Evolutionary conservation across 2,329 filamentous ascomycete species (phyloP), one percentile per base, ranked within the genome.

Genomic region (Lachnellula occidentalis): DNA sequence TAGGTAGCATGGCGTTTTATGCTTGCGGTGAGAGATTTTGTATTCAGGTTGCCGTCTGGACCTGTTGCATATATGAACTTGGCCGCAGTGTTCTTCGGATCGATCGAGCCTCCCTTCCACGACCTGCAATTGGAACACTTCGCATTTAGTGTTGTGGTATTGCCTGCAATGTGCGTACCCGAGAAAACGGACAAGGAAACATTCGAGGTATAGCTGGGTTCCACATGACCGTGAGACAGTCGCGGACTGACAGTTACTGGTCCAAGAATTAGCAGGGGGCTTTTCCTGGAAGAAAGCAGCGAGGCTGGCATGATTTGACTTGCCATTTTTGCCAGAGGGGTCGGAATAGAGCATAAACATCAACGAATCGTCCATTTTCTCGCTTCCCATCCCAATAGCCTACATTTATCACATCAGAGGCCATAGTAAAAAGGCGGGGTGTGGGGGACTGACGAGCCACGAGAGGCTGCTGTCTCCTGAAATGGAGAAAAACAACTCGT

Each of bases 41-140:
- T 78, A 21, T 68, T 65, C 24, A 77, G 68, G 15, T 67, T 62
- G 39, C 74, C 74, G n/a, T 65, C 61, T 5, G 78, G 77, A 0
- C 82, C 82, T 21, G 78, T 70, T 17, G 79, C 83, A 64, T 77
- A 86, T 52, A 83, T 77, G 68, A 79, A 81, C 41, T 71, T 70
- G 58, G 78, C 74, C 14, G 69, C 66, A 14, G 69, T 71, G 49
- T 72, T 76, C n/a, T 67, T 70, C n/a, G 78, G 70, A 61, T 85
- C 74, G 54, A 85, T 66, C 36, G 66, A 73, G 37, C 78, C 77
- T 48, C 58, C 61, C 48, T 64, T 63, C 80, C 80, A 84, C 43
- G 67, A 72, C 34, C 78, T 74, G 61, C 79, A 85, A 62, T 78
- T 75, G 21, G 61, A 69, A 69, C 82, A 85, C 41, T 74, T 73